Base-by-base conservation (phyloP, 257 asterid genomes). In the Buddleja alternifolia region DNA sequence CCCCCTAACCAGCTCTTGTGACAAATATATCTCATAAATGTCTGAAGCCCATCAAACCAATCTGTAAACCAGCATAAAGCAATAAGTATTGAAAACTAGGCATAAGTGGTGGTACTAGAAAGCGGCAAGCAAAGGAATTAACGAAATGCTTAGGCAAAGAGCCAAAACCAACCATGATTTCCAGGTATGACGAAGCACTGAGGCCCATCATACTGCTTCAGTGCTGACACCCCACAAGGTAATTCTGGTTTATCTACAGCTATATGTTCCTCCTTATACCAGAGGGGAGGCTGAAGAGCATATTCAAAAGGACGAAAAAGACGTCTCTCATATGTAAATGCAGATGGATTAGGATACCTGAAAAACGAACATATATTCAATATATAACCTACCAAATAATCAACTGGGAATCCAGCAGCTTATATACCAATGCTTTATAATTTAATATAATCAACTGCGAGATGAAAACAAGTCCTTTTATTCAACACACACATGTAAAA, bases 41-140 rank as follows among this genome's bases (percentile, higher is more conserved):
- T 91, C 82, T 94, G 99, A 72, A 94, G 97, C 66, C 99, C 99
- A 72, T 94, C 99, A 82, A 94, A 94, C 99, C 99, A 94, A 84
- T 94, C 97, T 94, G 89, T 66, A 72, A 73, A 73, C 50, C 44
- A 55, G 45, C 45, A 61, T 55, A 80, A 8, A 39, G 62, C 21
- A 16, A 34, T 37, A 15, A 60, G 17, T 10, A 55, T 29, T 8
- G 20, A 61, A 61, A 71, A 41, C 11, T 36, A 57, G 11, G 53
- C 60, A 51, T 2, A 53, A 12, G 29, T 7, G 19, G 45, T 56
- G 52, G 48, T 34, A 45, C 69, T 58, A 51, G 2, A 54, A 37
- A 39, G 12, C 15, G 24, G 42, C 59, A 47, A 12, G 17, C 57
- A 25, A 41, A 54, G 39, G 67, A 63, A 63, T 25, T 37, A 10